Evolutionary conservation across 139 green algal species (phyloP), one percentile per base, ranked within the genome.

Genomic region (Trebouxia sp.): DNA sequence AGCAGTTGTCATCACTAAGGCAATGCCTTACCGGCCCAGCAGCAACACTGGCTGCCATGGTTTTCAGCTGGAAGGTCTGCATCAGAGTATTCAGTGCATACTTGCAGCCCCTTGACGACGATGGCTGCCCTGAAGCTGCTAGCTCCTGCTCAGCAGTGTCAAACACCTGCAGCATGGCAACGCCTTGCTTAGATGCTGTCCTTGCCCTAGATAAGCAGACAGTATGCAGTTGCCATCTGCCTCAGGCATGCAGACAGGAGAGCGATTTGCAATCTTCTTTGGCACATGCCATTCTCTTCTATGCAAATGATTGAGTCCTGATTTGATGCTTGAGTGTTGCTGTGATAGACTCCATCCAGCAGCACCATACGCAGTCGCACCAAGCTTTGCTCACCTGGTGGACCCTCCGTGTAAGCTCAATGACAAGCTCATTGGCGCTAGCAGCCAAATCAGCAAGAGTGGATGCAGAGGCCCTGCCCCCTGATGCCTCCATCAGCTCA

Each of bases 41-140:
- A 17, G 82, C 48, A 24, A 85, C 43, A 32, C 48, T 43, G n/a
- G 30, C 41, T 22, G 82, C 76, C 76, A 82, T 78, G 6, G 65
- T 24, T 10, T 58, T 58, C 35, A 82, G 26, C 35, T 55, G 39
- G 81, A 82, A 85, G 28, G 50, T 80, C 77, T 97, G 93, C 91
- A 98, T 95, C 28, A 99, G 87, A 30, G 92, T 89, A 87, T 98
- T 99, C 8, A 98, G 88, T 6, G 89, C 88, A 84, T 98, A 99
- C 87, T 98, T 98, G 87, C 91, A 95, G 5, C 83, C 85, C 17
- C 91, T 80, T 45, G 41, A 82, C 80, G 53, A 65, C 14, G 17
- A 35, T 35, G 70, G 67, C 83, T 32, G 58, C 74, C 8, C 39
- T n/a, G 48, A 56, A 9, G 3, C 74, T 76, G 51, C 45, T 66